Percentiles rank a stretch among this genome's conserved stretches.
phyloP scores from a whole-genome alignment of 345 rosid genomes.

The Punica granatum region DNA sequence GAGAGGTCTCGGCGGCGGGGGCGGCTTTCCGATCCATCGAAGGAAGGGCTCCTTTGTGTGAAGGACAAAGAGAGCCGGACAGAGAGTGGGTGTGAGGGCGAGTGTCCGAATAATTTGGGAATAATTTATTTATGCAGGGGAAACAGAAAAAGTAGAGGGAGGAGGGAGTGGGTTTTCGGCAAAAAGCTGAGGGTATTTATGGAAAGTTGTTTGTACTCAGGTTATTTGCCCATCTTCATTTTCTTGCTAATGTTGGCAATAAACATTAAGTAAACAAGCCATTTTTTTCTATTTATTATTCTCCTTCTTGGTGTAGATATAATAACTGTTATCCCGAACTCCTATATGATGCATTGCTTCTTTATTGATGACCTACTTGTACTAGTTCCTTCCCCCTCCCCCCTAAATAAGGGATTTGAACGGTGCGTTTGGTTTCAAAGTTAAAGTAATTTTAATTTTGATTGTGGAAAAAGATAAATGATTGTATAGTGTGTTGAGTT shows the following conservation, averaged over 20 bases:
- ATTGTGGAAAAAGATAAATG: no score
- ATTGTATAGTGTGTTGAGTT: no score
- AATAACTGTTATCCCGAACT: no score
- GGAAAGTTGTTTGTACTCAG: not conserved
- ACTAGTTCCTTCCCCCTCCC: no score
- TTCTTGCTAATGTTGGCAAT: not conserved
- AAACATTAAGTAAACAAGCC: no score
- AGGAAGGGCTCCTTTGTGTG: not conserved
- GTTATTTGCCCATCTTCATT: not conserved
- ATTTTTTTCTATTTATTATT: no score
- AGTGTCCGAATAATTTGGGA: not conserved
- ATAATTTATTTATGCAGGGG: not conserved
- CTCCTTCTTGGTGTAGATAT: no score
- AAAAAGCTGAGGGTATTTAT: constrained; percentile 5
- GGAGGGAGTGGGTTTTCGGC: not conserved
- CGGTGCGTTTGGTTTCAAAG: no score
- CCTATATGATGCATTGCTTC: no score
- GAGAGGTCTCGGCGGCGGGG: not conserved
- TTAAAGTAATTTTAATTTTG: no score
- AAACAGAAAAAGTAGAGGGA: not conserved
- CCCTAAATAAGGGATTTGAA: no score
- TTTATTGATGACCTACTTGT: no score
- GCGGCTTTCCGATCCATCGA: not conserved
- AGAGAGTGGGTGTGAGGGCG: not conserved
- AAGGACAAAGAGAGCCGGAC: not conserved